phyloP scores from a whole-genome alignment of 2,329 filamentous ascomycete species.

The Aureobasidium sp. region DNA sequence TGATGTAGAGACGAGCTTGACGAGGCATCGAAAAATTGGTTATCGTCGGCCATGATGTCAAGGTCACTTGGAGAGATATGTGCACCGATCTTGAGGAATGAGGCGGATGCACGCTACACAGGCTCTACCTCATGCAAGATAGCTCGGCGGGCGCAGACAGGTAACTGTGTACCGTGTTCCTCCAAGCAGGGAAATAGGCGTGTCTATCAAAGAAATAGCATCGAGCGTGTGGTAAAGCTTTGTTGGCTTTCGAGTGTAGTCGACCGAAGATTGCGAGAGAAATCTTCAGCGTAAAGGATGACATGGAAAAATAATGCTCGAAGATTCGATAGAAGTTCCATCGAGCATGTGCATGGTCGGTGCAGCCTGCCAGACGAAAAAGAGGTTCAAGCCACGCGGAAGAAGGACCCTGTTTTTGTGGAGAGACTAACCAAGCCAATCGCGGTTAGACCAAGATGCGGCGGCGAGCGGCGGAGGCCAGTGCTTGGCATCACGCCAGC shows the following conservation, averaged over 20 bases:
- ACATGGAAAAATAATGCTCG: neutral
- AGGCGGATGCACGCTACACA: slow-evolving; percentile 13
- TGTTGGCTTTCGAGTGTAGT: neutral
- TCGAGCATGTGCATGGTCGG: neutral
- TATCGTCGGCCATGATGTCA: slow-evolving; percentile 16
- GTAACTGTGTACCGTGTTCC: slow-evolving; percentile 1
- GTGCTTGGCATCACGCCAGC: slow-evolving; percentile 13
- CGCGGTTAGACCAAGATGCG: neutral
- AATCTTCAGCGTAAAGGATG: neutral
- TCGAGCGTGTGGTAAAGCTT: neutral
- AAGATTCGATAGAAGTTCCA: neutral
- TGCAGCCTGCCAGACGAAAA: neutral
- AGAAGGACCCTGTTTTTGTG: neutral
- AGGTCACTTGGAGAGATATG: slow-evolving; percentile 2
- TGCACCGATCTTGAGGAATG: slow-evolving; percentile 3
- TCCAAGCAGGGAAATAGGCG: neutral
- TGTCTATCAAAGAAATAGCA: neutral
- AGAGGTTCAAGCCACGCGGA: slow-evolving; percentile 6
- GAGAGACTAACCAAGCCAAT: neutral
- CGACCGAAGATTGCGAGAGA: neutral
- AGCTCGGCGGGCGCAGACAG: neutral
- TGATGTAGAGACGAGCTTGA: neutral
- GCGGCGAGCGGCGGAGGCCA: neutral
- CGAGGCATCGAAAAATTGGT: neutral
- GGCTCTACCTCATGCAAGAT: slow-evolving; percentile 10